phyloP scores from a whole-genome alignment of 2,329 filamentous ascomycete genomes.

The Tolypocladium amazonense region DNA sequence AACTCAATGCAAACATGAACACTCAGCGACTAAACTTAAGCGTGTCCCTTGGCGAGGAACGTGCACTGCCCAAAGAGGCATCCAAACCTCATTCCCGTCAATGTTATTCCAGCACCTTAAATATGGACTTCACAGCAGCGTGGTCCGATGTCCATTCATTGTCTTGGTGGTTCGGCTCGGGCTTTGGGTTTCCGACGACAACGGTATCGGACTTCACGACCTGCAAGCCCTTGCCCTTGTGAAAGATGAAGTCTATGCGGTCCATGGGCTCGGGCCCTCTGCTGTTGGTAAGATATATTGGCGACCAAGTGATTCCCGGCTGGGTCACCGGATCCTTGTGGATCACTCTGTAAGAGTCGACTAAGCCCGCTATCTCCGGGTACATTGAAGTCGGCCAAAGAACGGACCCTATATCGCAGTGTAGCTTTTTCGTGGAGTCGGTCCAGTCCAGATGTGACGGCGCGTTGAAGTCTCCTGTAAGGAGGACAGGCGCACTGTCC shows the following conservation, averaged over 20 bases:
- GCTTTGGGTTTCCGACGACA: slow-evolving; percentile 19
- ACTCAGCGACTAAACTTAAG: background rate
- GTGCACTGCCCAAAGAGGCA: background rate
- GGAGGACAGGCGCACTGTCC: slow-evolving; percentile 19
- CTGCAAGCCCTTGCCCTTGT: slow-evolving; percentile 22
- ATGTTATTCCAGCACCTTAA: slow-evolving; percentile 5
- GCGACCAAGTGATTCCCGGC: slow-evolving; percentile 27
- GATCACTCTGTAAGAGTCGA: slow-evolving; percentile 24
- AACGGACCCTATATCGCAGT: slow-evolving; percentile 22
- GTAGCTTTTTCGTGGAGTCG: slow-evolving; percentile 14
- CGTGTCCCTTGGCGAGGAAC: background rate
- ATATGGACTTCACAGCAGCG: slow-evolving; percentile 16
- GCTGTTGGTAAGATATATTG: slow-evolving; percentile 20
- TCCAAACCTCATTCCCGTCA: background rate
- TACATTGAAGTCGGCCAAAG: slow-evolving; percentile 24
- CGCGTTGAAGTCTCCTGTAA: slow-evolving; percentile 29
- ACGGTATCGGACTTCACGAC: slow-evolving; percentile 15
- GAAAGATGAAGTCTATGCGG: slow-evolving; percentile 28
- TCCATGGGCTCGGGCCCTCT: slow-evolving; percentile 23
- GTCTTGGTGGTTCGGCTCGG: slow-evolving; percentile 17
- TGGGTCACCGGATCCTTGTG: slow-evolving; percentile 19
- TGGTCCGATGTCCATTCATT: slow-evolving; percentile 31
- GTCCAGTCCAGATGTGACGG: slow-evolving; percentile 29
- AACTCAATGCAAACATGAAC: background rate
- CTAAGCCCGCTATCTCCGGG: slow-evolving; percentile 19